Evolutionary conservation across 2,329 filamentous ascomycete genomes (phyloP).

Genomic region (Bipolaris gigantea): DNA sequence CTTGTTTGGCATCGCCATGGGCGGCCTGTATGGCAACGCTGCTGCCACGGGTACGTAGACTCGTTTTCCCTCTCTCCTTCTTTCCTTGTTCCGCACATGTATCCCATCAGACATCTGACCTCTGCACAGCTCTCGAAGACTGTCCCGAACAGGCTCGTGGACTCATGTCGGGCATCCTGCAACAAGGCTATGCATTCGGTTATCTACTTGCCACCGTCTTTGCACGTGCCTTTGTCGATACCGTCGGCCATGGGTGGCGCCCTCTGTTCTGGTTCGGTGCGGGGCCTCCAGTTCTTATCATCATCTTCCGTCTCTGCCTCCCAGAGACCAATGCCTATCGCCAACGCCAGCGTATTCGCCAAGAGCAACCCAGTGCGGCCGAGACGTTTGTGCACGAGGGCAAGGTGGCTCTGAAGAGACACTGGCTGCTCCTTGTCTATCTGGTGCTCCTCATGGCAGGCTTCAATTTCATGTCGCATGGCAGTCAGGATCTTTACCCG

Average conservation of each 20-base stretch:
- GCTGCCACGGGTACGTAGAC: conserved; percentile 54
- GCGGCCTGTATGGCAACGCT: conserved; percentile 63
- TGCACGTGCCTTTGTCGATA: conserved; percentile 66
- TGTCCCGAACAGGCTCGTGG: conserved; percentile 61
- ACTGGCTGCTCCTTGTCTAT: conserved; percentile 81
- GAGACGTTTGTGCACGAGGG: conserved; percentile 74
- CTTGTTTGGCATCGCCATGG: conserved; percentile 67
- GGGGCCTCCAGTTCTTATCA: conserved; percentile 77
- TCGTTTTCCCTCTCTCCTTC: too few species aligned
- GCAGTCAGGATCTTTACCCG: conserved; percentile 67
- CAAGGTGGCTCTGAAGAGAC: conserved; percentile 73
- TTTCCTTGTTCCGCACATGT: background rate
- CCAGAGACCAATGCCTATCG: conserved; percentile 77
- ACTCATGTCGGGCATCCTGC: conserved; percentile 63
- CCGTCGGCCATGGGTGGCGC: conserved; percentile 78
- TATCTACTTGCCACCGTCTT: conserved; percentile 64
- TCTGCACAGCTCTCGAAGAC: conserved; percentile 57
- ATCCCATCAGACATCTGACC: background rate
- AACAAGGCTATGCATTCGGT: conserved; percentile 66
- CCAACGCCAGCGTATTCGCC: conserved; percentile 66
- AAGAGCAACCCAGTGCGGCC: conserved; percentile 60
- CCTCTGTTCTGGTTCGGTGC: conserved; percentile 90
- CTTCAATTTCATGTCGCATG: conserved; percentile 90
- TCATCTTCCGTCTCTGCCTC: conserved; percentile 73
- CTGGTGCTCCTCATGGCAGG: conserved; percentile 85